Percentiles rank a stretch among this genome's conserved stretches.
Evolutionary conservation across 495 filamentous ascomycete species (phyloP).

Genomic region (Cryomyces antarcticus): DNA sequence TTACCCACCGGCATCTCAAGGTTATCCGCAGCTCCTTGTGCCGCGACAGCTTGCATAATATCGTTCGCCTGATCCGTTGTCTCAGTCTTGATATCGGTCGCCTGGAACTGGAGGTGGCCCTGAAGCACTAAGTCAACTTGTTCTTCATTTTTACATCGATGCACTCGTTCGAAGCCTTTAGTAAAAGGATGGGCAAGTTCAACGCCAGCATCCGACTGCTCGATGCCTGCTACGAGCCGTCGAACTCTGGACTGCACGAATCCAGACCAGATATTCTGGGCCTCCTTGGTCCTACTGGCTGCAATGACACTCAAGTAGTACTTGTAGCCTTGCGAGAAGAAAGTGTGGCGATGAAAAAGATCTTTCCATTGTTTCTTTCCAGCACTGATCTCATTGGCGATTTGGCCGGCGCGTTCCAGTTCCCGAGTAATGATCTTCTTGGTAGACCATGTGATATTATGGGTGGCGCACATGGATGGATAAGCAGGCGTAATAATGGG

Average conservation of each 20-base stretch:
- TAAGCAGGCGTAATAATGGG: slow-evolving; percentile 91
- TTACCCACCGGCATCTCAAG: slow-evolving; percentile 5
- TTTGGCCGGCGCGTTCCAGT: slow-evolving; percentile 51
- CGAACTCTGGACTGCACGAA: slow-evolving; percentile 85
- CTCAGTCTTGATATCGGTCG: slow-evolving; percentile 36
- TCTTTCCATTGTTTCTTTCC: slow-evolving; percentile 67
- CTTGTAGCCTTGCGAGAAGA: slow-evolving; percentile 82
- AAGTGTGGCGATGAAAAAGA: slow-evolving; percentile 68
- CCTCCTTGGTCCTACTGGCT: slow-evolving; percentile 69
- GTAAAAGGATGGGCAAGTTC: slow-evolving; percentile 78
- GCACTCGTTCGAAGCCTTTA: slow-evolving; percentile 70
- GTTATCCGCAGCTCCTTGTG: slow-evolving; percentile 25
- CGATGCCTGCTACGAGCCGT: slow-evolving; percentile 59
- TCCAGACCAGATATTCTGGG: slow-evolving; percentile 71
- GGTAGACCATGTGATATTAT: slow-evolving; percentile 76
- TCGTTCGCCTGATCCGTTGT: slow-evolving; percentile 37
- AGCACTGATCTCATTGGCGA: slow-evolving; percentile 61
- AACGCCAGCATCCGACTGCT: slow-evolving; percentile 45
- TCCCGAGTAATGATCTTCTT: slow-evolving; percentile 68
- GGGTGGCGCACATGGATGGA: slow-evolving; percentile 88
- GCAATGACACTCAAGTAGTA: slow-evolving; percentile 83
- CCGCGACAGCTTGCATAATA: slow-evolving; percentile 29
- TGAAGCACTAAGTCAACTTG: slow-evolving; percentile 49
- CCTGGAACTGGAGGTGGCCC: slow-evolving; percentile 49
- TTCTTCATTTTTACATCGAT: slow-evolving; percentile 47